phyloP scores from a whole-genome alignment of 176 grass and related monocot species.

The Thinopyrum elongatum region DNA sequence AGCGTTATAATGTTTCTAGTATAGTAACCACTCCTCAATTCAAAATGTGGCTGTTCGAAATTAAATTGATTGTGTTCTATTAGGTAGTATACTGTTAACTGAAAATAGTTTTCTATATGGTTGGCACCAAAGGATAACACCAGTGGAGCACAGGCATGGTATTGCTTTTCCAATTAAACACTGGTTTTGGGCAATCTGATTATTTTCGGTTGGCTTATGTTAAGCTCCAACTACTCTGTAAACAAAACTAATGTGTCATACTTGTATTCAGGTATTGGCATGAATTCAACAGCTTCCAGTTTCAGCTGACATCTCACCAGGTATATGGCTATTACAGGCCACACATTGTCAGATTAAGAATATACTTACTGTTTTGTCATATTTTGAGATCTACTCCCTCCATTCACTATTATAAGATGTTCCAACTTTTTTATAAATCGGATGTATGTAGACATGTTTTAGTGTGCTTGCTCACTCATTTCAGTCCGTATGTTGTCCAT shows the following conservation, averaged over 20 bases:
- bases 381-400: neutral
- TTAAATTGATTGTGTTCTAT: neutral
- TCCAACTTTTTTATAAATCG: too few relatives aligned
- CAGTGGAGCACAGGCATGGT: neutral
- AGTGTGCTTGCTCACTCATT: too few relatives aligned
- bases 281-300: constrained; percentile 98
- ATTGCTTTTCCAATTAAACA: neutral
- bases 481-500: too few relatives aligned
- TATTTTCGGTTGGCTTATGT: neutral
- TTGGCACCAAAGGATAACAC: neutral
- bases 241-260: constrained; percentile 20
- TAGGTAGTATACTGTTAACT: constrained; percentile 20
- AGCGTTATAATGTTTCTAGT: neutral
- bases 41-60: neutral
- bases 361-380: neutral
- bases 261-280: constrained; percentile 87
- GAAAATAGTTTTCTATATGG: neutral
- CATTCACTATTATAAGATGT: too few relatives aligned
- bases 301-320: constrained; percentile 95
- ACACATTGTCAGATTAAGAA: constrained; percentile 14
- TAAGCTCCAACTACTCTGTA: constrained; percentile 3
- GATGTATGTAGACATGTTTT: too few relatives aligned
- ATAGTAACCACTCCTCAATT: neutral
- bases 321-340: constrained; percentile 43
- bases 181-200: neutral